These are phyloP conservation scores for Penicillium oxalicum DNA, from an alignment of 2,329 filamentous ascomycete species.

Conservation along the genomic window DNA sequence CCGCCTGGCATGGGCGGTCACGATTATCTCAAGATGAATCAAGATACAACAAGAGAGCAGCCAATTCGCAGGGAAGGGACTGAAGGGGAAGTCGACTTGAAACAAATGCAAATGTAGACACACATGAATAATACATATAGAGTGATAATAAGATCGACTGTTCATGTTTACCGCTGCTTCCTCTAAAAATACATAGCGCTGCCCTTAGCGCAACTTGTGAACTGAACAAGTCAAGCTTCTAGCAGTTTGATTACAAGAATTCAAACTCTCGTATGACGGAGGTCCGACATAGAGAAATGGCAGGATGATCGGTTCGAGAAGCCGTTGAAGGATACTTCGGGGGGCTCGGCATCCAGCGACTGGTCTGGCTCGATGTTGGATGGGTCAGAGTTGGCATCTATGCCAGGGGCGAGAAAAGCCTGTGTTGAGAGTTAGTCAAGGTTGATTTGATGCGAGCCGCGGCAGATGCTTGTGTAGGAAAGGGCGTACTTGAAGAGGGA, in stretches of 20 bases:
- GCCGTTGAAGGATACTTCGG: too few species aligned
- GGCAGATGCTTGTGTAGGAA: constrained; percentile 20
- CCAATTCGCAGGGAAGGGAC: neutral
- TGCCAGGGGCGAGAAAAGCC: constrained; percentile 41
- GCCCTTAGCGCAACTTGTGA: constrained; percentile 4
- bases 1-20: too few species aligned
- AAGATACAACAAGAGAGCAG: too few species aligned
- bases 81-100: too few species aligned
- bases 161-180: neutral
- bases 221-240: constrained; percentile 7
- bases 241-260: neutral
- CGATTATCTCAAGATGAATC: neutral
- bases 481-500: constrained; percentile 61
- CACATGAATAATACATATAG: too few species aligned
- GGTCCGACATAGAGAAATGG: too few species aligned
- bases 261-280: neutral
- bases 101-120: too few species aligned
- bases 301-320: too few species aligned
- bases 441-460: neutral
- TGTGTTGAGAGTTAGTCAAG: constrained; percentile 16
- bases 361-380: too few species aligned
- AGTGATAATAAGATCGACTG: too few species aligned
- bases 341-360: too few species aligned
- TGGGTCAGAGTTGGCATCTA: constrained; percentile 19
- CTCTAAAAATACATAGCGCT: constrained; percentile 26